These are phyloP conservation scores for Colletotrichum viniferum DNA, from an alignment of 2,329 filamentous ascomycete genomes.

Conservation along the genomic window DNA sequence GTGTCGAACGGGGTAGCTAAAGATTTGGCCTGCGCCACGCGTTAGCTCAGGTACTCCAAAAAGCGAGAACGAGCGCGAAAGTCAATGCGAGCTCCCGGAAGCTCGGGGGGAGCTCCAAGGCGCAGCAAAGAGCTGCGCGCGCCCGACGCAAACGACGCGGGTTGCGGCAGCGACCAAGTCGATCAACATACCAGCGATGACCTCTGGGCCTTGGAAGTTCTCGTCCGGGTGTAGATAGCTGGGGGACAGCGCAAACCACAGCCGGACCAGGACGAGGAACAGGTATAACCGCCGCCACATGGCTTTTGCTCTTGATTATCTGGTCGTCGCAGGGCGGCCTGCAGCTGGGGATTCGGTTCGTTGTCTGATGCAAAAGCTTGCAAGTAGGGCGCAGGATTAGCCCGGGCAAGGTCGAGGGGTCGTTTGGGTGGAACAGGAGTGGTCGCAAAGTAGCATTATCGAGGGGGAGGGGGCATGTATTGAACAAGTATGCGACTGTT, in stretches of 20 bases:
- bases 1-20: conserved; percentile 84
- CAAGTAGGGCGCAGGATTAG: background rate
- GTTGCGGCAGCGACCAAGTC: background rate
- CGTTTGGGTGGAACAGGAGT: background rate
- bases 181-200: conserved; percentile 80
- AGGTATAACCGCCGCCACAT: conserved; percentile 96
- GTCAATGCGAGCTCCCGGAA: conserved; percentile 3
- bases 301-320: conserved; percentile 26
- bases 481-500: conserved; percentile 1
- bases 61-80: conserved; percentile 16
- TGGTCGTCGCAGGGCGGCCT: conserved; percentile 22
- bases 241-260: conserved; percentile 92
- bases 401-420: background rate
- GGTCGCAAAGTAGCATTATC: conserved; percentile 21
- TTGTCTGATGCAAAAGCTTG: background rate
- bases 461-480: conserved; percentile 6
- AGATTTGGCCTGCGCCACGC: conserved; percentile 75
- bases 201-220: conserved; percentile 97
- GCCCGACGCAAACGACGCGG: background rate
- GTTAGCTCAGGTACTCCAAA: conserved; percentile 12
- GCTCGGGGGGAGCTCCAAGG: conserved; percentile 7
- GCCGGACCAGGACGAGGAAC: conserved; percentile 80
- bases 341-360: conserved; percentile 27
- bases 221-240: conserved; percentile 99
- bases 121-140: background rate